Percentiles rank a stretch among this genome's conserved stretches.
phyloP scores from a whole-genome alignment of 179 eudicot genomes.

The Silene noctiflora region DNA sequence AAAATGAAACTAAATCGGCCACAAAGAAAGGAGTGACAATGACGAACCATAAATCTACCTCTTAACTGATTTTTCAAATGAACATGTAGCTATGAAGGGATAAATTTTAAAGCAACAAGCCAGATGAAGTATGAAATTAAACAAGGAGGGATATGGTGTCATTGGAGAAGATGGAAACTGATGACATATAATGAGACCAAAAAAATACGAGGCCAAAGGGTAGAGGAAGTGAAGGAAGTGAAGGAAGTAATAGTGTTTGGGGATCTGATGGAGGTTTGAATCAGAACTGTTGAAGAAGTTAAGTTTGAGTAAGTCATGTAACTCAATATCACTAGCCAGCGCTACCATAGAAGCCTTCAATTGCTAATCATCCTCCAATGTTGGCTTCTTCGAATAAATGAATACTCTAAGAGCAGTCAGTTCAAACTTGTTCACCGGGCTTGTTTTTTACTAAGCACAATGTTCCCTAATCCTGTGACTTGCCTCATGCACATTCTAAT shows the following conservation, averaged over 20 bases:
- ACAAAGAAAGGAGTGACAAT: conserved; percentile 2
- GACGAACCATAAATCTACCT: background rate
- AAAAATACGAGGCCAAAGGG: background rate
- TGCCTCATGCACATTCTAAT: conserved; percentile 8
- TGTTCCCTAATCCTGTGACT: conserved; percentile 2
- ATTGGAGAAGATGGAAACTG: background rate
- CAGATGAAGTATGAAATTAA: too few species aligned
- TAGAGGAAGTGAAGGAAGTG: background rate
- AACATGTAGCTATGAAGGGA: background rate
- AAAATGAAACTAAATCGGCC: too few species aligned
- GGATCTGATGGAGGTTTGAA: background rate
- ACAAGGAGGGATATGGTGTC: too few species aligned
- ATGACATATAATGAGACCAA: background rate
- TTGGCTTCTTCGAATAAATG: background rate
- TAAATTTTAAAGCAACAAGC: background rate
- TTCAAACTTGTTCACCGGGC: background rate
- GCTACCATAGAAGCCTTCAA: background rate
- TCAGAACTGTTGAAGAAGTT: background rate
- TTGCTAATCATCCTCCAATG: background rate
- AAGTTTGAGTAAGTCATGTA: background rate
- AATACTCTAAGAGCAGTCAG: conserved; percentile 9
- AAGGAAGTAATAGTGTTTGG: background rate
- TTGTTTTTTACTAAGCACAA: background rate
- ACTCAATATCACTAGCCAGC: background rate
- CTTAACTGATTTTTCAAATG: background rate